Base-by-base conservation (phyloP, 2,329 filamentous ascomycete species). In the Sclerotinia minor region DNA sequence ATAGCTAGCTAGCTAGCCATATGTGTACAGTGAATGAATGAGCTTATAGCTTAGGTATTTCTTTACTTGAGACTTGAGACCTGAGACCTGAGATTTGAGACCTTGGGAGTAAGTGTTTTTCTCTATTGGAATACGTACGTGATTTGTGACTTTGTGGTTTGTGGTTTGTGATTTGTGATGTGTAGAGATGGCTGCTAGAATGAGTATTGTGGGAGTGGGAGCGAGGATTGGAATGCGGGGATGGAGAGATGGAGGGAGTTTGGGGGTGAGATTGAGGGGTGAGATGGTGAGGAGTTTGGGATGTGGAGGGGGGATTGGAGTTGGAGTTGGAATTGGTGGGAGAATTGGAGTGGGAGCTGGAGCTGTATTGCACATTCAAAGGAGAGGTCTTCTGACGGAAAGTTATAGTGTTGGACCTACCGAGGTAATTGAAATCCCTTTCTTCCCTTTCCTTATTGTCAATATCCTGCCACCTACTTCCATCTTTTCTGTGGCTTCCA, bases 391-490 rank as follows among this genome's bases (percentile, higher is more conserved):
- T 8, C 72, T 77, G 58, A 78, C 75, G 8, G 58, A 72, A 68
- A 79, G 77, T 63, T 76, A 76, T 69, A 72, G 70, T 29, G 73
- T 76, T 67, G 79, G 79, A 11, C 75, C 77, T 7, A 72, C 59
- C 4, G 75, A 77, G 68, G 79, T 80, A 71, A 69, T 69, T 74
- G 61, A 6, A 17, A 61, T 65, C 21, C 6, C 67, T 69, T 58
- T 64, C 47, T 67, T 69, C 52, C 32, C 57, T 58, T 41, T 4
- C 3, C 38, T 41, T 41, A 13, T 35, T 29, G n/a, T 50, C 24
- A 26, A 55, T 45, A 53, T 58, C 45, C 41, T 45, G 53, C 47
- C 38, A 35, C 38, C 55, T 49, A 15, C 26, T 61, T 38, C 38
- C 54, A 29, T 38, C 35, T 17, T 15, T 17, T 11, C 11, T 17